Base-by-base conservation (phyloP, 768 basidiomycete genomes). In the Chalciporus chontae region DNA sequence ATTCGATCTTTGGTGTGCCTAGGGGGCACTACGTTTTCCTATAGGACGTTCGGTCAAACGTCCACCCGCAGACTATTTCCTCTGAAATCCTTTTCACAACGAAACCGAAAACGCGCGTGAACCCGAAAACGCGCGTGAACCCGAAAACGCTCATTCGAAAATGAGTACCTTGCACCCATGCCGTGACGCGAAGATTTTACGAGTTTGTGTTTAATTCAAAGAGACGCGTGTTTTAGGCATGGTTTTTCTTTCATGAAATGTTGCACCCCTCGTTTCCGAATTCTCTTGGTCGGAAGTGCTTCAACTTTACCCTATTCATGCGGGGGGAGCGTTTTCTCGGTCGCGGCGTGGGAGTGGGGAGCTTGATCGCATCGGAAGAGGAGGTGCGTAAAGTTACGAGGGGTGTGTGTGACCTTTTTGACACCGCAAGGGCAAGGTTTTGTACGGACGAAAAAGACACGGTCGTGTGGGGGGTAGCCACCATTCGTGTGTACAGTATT, bases 61-160 rank as follows among this genome's bases (percentile, higher is more conserved):
- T 4, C 89, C 90, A 18, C 88, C 89, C 17, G 86, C 90, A 37
- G 90, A 92, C 67, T 93, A 93, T 62, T 93, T 93, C 69, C 70
- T 93, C 43, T 91, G 68, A 66, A n/a, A n/a, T 40, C 38, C 17
- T 26, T n/a, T n/a, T n/a, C n/a, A n/a, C n/a, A n/a, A n/a, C n/a
- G n/a, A n/a, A n/a, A n/a, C n/a, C n/a, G n/a, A n/a, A n/a, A n/a
- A n/a, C n/a, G n/a, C n/a, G n/a, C n/a, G n/a, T n/a, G n/a, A n/a
- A n/a, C 13, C 26, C 26, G 26, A 5, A 26, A 8, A 26, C 26
- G n/a, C n/a, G n/a, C n/a, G n/a, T n/a, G n/a, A n/a, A n/a, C n/a
- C n/a, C 26, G 1, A 8, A 26, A 6, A 26, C 34, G 27, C 13
- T 53, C 53, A 51, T 63, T 52, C 44, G n/a, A 41, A n/a, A n/a